A percentile compares a stretch with the other conserved stretches of the same genome.
Conservation (phyloP, 1,284 basidiomycete genomes). For the Acaromyces ingoldii region DNA sequence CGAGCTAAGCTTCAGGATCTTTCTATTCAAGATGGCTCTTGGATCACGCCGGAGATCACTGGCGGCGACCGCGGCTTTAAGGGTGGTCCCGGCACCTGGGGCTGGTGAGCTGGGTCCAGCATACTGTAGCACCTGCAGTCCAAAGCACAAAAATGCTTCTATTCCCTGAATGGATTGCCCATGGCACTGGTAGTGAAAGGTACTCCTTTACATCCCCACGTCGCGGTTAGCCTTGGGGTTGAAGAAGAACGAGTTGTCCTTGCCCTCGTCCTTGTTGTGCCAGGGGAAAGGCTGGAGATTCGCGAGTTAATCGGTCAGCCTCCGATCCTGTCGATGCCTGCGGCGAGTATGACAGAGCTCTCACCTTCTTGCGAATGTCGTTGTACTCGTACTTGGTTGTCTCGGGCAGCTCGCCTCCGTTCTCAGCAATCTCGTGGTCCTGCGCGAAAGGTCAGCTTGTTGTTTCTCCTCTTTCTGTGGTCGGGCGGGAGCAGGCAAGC, state of each 20-base stretch:
- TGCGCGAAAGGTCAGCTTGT: too few relatives aligned
- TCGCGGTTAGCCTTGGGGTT: conserved; percentile 13
- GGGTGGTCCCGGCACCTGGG: conserved; percentile 27
- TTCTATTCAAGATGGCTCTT: conserved; percentile 29
- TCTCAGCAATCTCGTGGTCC: conserved; percentile 16
- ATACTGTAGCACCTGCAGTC: too few relatives aligned
- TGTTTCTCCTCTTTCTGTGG: too few relatives aligned
- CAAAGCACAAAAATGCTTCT: too few relatives aligned
- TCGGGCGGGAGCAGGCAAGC: too few relatives aligned
- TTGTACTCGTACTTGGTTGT: conserved; percentile 14
- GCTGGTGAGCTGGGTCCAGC: too few relatives aligned
- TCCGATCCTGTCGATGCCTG: too few relatives aligned
- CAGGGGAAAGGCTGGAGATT: conserved; percentile 16
- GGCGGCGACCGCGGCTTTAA: conserved; percentile 46
- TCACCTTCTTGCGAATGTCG: conserved; percentile 18
- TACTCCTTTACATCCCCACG: conserved; percentile 3
- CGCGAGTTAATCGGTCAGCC: too few relatives aligned
- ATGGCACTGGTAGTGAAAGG: not conserved
- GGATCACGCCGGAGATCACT: conserved; percentile 48
- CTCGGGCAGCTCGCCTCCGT: conserved; percentile 17
- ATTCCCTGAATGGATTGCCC: too few relatives aligned
- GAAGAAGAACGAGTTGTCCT: conserved; percentile 15
- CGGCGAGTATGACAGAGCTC: too few relatives aligned
- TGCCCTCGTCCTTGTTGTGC: conserved; percentile 1
- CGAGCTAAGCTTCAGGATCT: not conserved